Percentiles rank a stretch among this genome's conserved stretches.
These are phyloP conservation scores for Ophioceras dolichostomum DNA, from an alignment of 2,329 filamentous ascomycete species.

Conservation along the genomic window DNA sequence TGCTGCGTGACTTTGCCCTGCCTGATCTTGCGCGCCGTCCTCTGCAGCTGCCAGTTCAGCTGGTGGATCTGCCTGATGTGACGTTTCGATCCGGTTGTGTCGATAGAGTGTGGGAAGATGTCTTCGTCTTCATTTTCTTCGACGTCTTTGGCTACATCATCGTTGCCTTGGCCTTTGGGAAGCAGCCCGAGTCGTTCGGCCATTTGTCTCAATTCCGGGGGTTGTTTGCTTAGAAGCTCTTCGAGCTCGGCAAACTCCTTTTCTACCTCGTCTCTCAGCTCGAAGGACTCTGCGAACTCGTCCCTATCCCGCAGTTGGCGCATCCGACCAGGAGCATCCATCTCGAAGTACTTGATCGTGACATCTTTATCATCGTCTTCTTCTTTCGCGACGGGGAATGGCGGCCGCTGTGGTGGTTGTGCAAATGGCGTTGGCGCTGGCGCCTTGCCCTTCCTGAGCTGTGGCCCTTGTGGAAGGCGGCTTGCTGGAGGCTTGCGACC, in stretches of 20 bases:
- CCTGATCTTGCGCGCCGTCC: constrained; percentile 20
- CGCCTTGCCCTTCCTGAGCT: background rate
- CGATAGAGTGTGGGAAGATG: constrained; percentile 6
- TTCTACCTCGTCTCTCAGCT: too few relatives aligned
- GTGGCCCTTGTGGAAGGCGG: too few relatives aligned
- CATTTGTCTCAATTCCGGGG: constrained; percentile 10
- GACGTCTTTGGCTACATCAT: background rate
- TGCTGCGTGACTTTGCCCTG: constrained; percentile 16
- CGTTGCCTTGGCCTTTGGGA: background rate
- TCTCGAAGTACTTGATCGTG: constrained; percentile 34
- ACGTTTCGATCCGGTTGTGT: constrained; percentile 9
- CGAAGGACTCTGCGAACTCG: constrained; percentile 28
- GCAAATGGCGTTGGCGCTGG: too few relatives aligned
- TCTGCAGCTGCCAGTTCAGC: constrained; percentile 16
- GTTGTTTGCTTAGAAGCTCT: constrained; percentile 20
- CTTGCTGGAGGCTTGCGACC: too few relatives aligned
- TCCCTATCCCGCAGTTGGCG: constrained; percentile 24
- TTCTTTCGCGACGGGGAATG: too few relatives aligned
- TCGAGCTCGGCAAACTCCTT: constrained; percentile 24
- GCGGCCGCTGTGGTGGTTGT: background rate
- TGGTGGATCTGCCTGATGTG: constrained; percentile 11
- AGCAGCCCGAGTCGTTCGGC: constrained; percentile 11
- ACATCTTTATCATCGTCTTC: constrained; percentile 8
- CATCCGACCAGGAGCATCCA: constrained; percentile 24
- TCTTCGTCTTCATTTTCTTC: constrained; percentile 15